Base-by-base conservation (phyloP, 768 basidiomycete species). In the Tephrocybe sp. region DNA sequence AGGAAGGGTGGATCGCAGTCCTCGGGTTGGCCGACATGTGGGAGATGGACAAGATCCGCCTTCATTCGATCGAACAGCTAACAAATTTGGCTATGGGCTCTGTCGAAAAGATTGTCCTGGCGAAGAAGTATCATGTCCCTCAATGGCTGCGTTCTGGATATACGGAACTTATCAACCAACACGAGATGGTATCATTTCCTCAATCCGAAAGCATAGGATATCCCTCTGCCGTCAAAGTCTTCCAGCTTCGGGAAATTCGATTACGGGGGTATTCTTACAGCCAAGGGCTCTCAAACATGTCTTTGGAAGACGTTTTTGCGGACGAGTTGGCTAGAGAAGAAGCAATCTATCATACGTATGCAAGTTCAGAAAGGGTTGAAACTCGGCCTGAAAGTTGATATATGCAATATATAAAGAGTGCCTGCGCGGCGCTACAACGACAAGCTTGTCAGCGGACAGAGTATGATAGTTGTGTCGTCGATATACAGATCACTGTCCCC, bases 1-100 rank as follows among this genome's bases (percentile, higher is more conserved):
- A 57, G 24, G 48, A 55, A 5, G 49, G 46, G 9, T 60, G 58
- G 56, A 41, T 57, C n/a, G 48, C 56, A 9, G 51, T 55, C 9
- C 44, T 57, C 6, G 41, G 40, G 19, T 43, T 60, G 4, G 48
- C 53, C 9, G 35, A 32, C 18, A 48, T 55, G 51, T 57, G 53
- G 56, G 46, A 60, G 36, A 57, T 60, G 51, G 21, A 51, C 42
- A 51, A 46, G 24, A 39, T 57, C 22, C 40, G 56, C 9, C 38
- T 41, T 9, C 49, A 55, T 26, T 48, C 55, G 2, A 52, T 57
- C 19, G 15, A 35, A 19, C 47, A 49, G 21, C 48, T 60, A 44
- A 47, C 51, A 5, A 25, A 5, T 4, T 16, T 39, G 5, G 1
- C 38, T 15, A 27, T 51, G 38, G 24, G 18, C 35, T 19, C 49